phyloP scores from a whole-genome alignment of 306 rosid genomes.

The Prunus armeniaca region DNA sequence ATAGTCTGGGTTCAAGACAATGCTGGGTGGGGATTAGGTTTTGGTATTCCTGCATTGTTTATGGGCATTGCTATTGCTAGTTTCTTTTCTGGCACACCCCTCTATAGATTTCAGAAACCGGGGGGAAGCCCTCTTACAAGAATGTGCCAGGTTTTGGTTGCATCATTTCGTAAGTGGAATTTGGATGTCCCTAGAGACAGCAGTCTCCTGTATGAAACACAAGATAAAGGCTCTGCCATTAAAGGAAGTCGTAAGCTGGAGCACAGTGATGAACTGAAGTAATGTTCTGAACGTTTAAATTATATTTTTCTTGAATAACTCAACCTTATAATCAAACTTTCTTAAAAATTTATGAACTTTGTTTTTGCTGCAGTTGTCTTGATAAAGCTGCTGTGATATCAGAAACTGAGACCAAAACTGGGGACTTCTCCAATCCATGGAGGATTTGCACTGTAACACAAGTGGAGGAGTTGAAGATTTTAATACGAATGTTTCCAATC shows the following conservation, averaged over 20 bases:
- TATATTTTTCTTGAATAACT: background rate
- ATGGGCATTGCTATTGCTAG: constrained; percentile 83
- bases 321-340: background rate
- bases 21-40: constrained; percentile 97
- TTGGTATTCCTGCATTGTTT: constrained; percentile 90
- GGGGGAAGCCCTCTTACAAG: constrained; percentile 95
- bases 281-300: background rate
- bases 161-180: constrained; percentile 65
- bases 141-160: constrained; percentile 95
- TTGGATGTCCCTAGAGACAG: constrained; percentile 67
- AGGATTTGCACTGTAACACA: constrained; percentile 91
- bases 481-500: constrained; percentile 91
- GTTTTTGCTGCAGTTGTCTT: constrained; percentile 63
- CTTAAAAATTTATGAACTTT: background rate
- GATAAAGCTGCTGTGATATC: constrained; percentile 84
- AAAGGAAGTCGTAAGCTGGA: constrained; percentile 93
- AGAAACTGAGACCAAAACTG: constrained; percentile 49
- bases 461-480: constrained; percentile 89
- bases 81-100: constrained; percentile 79
- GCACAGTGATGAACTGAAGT: constrained; percentile 82
- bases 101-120: constrained; percentile 92
- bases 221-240: constrained; percentile 73
- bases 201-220: constrained; percentile 71
- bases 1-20: constrained; percentile 94
- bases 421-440: constrained; percentile 69